Conservation (phyloP, 768 basidiomycete species). For the Hygrophoropsis aurantiaca region DNA sequence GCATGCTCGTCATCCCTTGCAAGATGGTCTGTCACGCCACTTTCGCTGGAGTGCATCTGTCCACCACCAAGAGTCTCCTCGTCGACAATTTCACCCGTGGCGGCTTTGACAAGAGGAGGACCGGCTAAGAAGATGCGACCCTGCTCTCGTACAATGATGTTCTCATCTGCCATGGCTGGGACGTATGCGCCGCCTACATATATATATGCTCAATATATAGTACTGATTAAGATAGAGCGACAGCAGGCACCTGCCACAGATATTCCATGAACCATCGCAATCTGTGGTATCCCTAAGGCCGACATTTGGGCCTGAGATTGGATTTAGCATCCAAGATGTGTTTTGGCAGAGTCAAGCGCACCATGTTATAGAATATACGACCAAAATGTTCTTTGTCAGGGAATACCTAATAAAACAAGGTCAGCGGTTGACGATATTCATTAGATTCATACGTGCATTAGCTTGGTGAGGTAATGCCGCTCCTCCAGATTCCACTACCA, state of each 20-base stretch:
- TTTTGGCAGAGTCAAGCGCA: slow-evolving; percentile 26
- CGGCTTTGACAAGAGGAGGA: slow-evolving; percentile 92
- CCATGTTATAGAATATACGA: slow-evolving; percentile 97
- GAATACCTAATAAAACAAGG: slow-evolving; percentile 54
- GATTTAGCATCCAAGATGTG: slow-evolving; percentile 8
- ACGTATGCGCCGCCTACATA: slow-evolving; percentile 83
- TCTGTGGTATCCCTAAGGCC: slow-evolving; percentile 85
- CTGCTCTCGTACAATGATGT: slow-evolving; percentile 86
- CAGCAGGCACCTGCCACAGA: slow-evolving; percentile 71
- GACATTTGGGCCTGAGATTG: slow-evolving; percentile 84
- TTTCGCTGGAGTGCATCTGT: slow-evolving; percentile 87
- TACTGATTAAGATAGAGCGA: neutral
- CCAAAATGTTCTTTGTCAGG: slow-evolving; percentile 96
- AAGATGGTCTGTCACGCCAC: slow-evolving; percentile 88
- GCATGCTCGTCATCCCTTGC: slow-evolving; percentile 86
- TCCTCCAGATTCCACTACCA: slow-evolving; percentile 87
- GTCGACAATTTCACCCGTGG: slow-evolving; percentile 90
- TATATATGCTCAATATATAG: slow-evolving; percentile 3
- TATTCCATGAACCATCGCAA: slow-evolving; percentile 92
- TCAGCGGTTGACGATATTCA: neutral
- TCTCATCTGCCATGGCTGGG: slow-evolving; percentile 96
- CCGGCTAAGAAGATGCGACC: slow-evolving; percentile 94
- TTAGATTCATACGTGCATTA: slow-evolving; percentile 44
- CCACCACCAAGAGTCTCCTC: slow-evolving; percentile 92
- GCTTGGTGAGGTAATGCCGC: slow-evolving; percentile 92